phyloP scores from a whole-genome alignment of 495 filamentous ascomycete genomes.

The Hypoxylon lenormandii region DNA sequence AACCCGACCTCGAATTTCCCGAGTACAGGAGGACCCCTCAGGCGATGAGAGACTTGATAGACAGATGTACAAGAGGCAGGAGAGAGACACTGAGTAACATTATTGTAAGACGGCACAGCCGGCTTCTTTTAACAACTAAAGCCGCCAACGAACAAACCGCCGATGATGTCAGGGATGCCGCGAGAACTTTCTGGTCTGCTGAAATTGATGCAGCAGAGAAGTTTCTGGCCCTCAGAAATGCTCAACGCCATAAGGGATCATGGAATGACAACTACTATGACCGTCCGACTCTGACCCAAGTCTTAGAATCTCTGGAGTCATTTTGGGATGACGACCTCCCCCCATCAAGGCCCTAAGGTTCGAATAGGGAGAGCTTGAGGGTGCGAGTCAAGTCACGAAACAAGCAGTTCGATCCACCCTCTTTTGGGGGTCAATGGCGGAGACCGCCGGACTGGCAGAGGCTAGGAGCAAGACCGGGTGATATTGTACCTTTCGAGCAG shows the following conservation, averaged over 20 bases:
- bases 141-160: constrained; percentile 37
- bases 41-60: constrained; percentile 55
- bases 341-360: neutral
- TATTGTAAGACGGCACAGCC: constrained; percentile 54
- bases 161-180: constrained; percentile 49
- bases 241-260: constrained; percentile 48
- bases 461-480: constrained; percentile 6
- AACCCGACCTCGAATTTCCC: constrained; percentile 63
- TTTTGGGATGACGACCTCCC: constrained; percentile 31
- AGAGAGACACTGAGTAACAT: constrained; percentile 51
- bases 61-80: constrained; percentile 60
- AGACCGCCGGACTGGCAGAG: neutral
- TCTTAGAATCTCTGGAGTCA: constrained; percentile 43
- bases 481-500: too few relatives aligned
- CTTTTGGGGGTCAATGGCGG: constrained; percentile 4
- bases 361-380: neutral
- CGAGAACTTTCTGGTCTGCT: constrained; percentile 55
- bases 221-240: constrained; percentile 51
- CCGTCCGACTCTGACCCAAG: constrained; percentile 55
- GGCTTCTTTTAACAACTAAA: constrained; percentile 51
- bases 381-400: neutral
- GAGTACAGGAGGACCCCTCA: constrained; percentile 55
- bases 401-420: neutral
- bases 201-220: constrained; percentile 58
- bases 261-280: constrained; percentile 61